Evolutionary conservation across 192 early-diverging fungal species (phyloP), one percentile per base, ranked within the genome.

Genomic region (Backusella liffmaniae): DNA sequence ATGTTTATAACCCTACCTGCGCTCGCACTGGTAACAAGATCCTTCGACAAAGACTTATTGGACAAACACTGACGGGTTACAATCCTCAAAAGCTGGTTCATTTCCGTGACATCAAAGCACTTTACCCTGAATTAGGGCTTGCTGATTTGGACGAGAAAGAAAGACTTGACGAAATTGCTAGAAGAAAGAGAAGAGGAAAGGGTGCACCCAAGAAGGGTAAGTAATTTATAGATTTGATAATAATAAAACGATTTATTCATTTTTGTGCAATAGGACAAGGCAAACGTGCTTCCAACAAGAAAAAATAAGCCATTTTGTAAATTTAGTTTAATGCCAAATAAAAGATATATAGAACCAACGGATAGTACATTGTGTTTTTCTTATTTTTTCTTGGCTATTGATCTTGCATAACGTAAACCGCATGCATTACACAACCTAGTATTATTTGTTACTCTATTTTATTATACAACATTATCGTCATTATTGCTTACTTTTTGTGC

Each of bases 151-250:
- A 84, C 9, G 92, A 94, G 75, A 90, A 92, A 67, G 84, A 86
- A 37, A 89, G 92, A 21, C 79, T 92, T 32, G 91, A 92, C 53
- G 90, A 88, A 62, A 80, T 91, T 74, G 89, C 91, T 3, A 85
- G 85, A 80, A 84, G 86, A 77, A 92, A 86, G 83, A 87, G 87
- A 62, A 89, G 92, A 51, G 92, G 92, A 70, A 94, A 94, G 87
- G 91, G 92, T 42, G 86, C 91, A 15, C 91, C 91, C 41, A 92
- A 92, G 90, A 94, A 94, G 83, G 88, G 87, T 87, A 87, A 66
- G 21, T n/a, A 23, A 18, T 59, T 34, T 35, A 44, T 44, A 44
- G 46, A 49, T 4, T 13, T 49, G 46, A 67, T 30, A 69, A 26
- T 76, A 34, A 42, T 36, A 39, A 5, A 67, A 21, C 16, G n/a